Evolutionary conservation across 1,139 yeast species (phyloP).

Genomic region (Kodamaea arcana): DNA sequence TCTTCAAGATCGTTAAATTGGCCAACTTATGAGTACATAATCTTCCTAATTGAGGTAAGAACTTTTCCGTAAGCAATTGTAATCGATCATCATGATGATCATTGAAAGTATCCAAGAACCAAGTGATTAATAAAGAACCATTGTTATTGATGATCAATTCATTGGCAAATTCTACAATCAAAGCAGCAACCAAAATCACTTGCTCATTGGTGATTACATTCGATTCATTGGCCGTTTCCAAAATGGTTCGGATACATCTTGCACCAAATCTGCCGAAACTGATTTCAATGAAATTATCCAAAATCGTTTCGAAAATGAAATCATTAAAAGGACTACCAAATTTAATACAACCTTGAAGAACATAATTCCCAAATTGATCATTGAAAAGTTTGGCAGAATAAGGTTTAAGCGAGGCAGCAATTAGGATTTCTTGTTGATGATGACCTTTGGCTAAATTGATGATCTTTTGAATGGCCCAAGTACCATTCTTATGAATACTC

Average conservation of each 20-base stretch:
- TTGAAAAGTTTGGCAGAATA: conserved; percentile 82
- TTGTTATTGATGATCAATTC: conserved; percentile 80
- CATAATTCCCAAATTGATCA: conserved; percentile 97
- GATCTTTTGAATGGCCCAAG: conserved; percentile 98
- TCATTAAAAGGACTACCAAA: conserved; percentile 87
- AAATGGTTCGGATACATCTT: conserved; percentile 87
- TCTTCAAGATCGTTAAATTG: conserved; percentile 74
- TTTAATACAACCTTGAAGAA: conserved; percentile 87
- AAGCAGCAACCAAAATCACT: conserved; percentile 69
- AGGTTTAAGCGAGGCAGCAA: conserved; percentile 70
- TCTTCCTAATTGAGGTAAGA: conserved; percentile 58
- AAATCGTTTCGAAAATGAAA: conserved; percentile 81
- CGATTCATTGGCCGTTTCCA: conserved; percentile 60
- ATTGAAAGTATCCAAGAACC: conserved; percentile 89
- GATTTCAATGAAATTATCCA: conserved; percentile 75
- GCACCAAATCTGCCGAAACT: conserved; percentile 93
- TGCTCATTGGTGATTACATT: conserved; percentile 56
- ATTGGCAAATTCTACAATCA: conserved; percentile 74
- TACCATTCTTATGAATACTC: conserved; percentile 96
- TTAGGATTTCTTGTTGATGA: conserved; percentile 64
- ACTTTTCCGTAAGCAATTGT: conserved; percentile 40
- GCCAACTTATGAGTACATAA: conserved; percentile 86
- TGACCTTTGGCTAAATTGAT: conserved; percentile 59
- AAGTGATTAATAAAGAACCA: conserved; percentile 85
- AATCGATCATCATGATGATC: conserved; percentile 43